A percentile compares a stretch with the other conserved stretches of the same genome.
Evolutionary conservation across 2,329 filamentous ascomycete genomes (phyloP).

Genomic region (Claviceps humidiphila): DNA sequence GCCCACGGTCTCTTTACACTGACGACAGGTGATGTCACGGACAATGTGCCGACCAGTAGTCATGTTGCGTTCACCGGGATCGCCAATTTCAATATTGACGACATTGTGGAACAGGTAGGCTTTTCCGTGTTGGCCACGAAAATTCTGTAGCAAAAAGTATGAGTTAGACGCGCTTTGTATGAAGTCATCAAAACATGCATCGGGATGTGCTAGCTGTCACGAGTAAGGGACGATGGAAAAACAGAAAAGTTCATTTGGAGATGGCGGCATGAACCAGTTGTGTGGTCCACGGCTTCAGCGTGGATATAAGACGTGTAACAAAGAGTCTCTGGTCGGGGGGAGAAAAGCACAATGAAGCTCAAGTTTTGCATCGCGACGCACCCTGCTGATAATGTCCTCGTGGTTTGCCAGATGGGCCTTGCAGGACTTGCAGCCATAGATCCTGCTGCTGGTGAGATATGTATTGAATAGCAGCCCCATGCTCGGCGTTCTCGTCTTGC

Average conservation of each 20-base stretch:
- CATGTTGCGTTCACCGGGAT: constrained; percentile 93
- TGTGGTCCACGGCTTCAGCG: no score
- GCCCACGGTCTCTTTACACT: constrained; percentile 85
- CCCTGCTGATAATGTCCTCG: constrained; percentile 88
- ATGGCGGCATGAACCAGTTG: no score
- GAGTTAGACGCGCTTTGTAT: background rate
- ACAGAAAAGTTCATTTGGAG: no score
- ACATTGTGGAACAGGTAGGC: constrained; percentile 92
- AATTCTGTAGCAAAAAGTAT: constrained; percentile 50
- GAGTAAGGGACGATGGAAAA: background rate
- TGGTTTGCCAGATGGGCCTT: constrained; percentile 92
- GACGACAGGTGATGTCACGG: constrained; percentile 79
- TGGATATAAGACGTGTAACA: background rate
- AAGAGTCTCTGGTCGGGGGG: background rate
- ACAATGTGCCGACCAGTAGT: constrained; percentile 92
- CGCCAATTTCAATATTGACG: constrained; percentile 75
- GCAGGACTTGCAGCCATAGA: constrained; percentile 89
- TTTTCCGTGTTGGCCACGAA: constrained; percentile 95
- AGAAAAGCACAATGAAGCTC: background rate
- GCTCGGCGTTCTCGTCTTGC: background rate
- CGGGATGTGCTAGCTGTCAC: background rate
- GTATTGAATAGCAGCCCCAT: constrained; percentile 91
- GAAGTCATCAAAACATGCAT: no score
- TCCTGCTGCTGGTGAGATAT: constrained; percentile 74
- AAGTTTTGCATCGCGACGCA: constrained; percentile 29